Base-by-base conservation (phyloP, 148 eudicot genomes). In the Polygonum aviculare region DNA sequence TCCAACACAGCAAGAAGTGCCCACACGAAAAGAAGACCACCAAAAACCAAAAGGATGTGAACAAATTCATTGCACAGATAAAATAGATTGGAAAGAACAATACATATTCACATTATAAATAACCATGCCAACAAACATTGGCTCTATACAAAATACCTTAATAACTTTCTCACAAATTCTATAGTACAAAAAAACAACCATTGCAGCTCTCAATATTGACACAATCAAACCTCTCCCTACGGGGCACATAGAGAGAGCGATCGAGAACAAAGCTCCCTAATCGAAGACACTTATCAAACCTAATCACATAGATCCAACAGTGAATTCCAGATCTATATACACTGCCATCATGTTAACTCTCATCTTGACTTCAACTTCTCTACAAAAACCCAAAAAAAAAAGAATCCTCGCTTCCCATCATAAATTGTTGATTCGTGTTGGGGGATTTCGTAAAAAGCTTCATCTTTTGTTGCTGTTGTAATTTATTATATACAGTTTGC, bases 401-500 rank as follows among this genome's bases (percentile, higher is more conserved):
- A 19, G 19, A 41, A 54, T 38, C 73, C 73, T 38, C 73, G 10
- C 39, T 69, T 16, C 41, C 72, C 55, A 69, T 35, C 72, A 71
- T 41, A 71, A 41, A 45, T 71, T 45, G 50, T 11, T 45, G 74
- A 45, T 71, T 41, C 41, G 49, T 71, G 35, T 18, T 33, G 26
- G 18, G 54, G 52, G 54, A 11, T n/a, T 44, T 72, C 3, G 21
- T 44, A 10, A 41, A 19, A 41, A 41, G 8, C 16, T 9, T 45
- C 3, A 41, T 69, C 16, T 41, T 41, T 72, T 41, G 75, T 21
- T n/a, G 21, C 15, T 12, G 45, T 35, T 35, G 72, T 69, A 69
- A 33, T 16, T 15, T 44, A 39, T 75, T 84, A 86, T 83, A 79
- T 83, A 82, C 89, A 81, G 69, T 83, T 87, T 69, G 4, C 12